A percentile compares a stretch with the other conserved stretches of the same genome.
Evolutionary conservation across 148 eudicot species (phyloP).

Genomic region (Suaeda aralocaspica): DNA sequence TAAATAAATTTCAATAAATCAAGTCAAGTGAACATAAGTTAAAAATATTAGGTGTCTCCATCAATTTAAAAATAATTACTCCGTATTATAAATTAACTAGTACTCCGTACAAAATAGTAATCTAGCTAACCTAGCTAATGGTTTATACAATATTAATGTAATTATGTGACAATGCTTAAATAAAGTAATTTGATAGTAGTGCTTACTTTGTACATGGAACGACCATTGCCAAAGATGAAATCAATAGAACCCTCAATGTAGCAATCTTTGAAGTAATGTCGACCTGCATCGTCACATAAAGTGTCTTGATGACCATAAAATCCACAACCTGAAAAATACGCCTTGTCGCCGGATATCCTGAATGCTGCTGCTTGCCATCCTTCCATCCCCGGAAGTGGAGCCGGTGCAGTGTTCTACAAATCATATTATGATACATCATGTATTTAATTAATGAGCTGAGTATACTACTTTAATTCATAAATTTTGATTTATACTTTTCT

Average conservation of each 20-base stretch:
- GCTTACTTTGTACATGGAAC: constrained; percentile 92
- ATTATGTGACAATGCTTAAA: no score
- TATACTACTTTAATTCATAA: no score
- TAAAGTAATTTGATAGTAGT: neutral
- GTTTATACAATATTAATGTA: no score
- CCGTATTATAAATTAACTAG: no score
- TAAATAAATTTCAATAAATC: no score
- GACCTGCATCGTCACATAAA: constrained; percentile 84
- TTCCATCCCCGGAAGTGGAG: constrained; percentile 83
- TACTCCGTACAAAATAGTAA: no score
- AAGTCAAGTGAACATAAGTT: neutral
- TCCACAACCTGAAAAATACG: constrained; percentile 78
- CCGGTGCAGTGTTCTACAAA: constrained; percentile 82
- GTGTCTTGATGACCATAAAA: constrained; percentile 97
- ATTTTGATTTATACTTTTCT: no score
- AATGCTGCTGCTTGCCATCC: constrained; percentile 97
- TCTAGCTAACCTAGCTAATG: no score
- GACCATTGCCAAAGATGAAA: constrained; percentile 95
- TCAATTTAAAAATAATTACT: no score
- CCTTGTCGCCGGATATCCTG: constrained; percentile 89
- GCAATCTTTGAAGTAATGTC: constrained; percentile 94
- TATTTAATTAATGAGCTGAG: no score
- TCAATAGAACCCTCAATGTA: constrained; percentile 96
- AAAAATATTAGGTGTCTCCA: no score
- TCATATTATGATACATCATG: neutral